Evolutionary conservation across 306 rosid genomes (phyloP).

Genomic region (Senna tora): DNA sequence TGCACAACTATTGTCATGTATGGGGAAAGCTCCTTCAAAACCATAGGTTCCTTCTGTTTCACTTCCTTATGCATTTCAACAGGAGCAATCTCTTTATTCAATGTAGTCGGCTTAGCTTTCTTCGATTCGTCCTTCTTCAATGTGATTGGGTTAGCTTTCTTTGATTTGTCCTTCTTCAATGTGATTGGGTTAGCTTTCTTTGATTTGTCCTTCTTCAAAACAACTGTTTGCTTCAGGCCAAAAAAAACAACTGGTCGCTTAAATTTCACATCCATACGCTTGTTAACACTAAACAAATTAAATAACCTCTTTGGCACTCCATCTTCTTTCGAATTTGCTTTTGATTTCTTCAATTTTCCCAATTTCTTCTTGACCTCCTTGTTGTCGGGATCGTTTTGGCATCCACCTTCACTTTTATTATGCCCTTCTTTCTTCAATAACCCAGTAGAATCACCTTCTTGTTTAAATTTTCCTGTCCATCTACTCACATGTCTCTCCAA

Average conservation of each 20-base stretch:
- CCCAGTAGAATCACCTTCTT: neutral
- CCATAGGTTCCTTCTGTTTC: constrained; percentile 34
- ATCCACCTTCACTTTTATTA: constrained; percentile 12
- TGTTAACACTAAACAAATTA: constrained; percentile 34
- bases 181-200: constrained; percentile 26
- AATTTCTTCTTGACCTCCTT: constrained; percentile 41
- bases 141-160: too few relatives aligned
- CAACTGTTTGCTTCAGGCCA: too few relatives aligned
- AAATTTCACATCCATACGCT: neutral
- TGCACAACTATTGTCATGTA: constrained; percentile 58
- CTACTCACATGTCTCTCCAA: constrained; percentile 40
- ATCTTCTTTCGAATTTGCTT: neutral
- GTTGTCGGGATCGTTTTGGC: neutral
- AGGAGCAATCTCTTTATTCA: neutral
- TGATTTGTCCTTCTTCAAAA: constrained; percentile 8
- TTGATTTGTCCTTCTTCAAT: constrained; percentile 9
- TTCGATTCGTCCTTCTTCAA: constrained; percentile 10
- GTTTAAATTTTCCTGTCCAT: constrained; percentile 23
- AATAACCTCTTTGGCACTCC: constrained; percentile 33
- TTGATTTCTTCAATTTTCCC: constrained; percentile 39
- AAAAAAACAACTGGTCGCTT: too few relatives aligned
- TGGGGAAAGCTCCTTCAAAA: constrained; percentile 52
- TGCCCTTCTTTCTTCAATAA: neutral
- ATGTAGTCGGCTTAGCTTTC: constrained; percentile 28
- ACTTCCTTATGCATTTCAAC: neutral